Evolutionary conservation across 2,329 filamentous ascomycete genomes (phyloP), one percentile per base, ranked within the genome.

Genomic region (Coniochaeta sp.): DNA sequence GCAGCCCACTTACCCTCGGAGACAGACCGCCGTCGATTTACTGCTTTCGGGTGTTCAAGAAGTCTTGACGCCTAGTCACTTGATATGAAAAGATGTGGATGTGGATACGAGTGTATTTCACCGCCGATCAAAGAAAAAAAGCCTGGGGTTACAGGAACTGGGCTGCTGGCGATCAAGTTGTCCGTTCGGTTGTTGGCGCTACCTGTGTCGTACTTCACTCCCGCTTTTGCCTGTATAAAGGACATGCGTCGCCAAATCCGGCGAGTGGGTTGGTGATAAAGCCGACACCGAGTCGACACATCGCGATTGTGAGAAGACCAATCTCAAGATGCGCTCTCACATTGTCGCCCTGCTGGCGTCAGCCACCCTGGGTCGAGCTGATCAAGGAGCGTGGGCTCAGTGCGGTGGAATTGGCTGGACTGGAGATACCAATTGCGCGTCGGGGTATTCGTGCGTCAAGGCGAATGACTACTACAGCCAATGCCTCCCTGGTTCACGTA

Each of bases 391-490:
- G 3, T 46, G 49, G 49, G 33, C 22, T 5, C 49, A 51, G 49
- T 51, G 47, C 49, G 58, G 57, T 27, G 58, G 58, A 16, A 47
- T 54, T 24, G 53, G 33, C 30, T 57, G 51, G 48, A 55, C 48
- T 30, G 55, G 56, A 22, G 49, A 51, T 27, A 57, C 52, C 13
- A 55, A 33, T 20, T 60, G 58, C 46, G 46, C 55, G 12, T 51
- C 53, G 8, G 55, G 58, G 20, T 57, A 54, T 50, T 45, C 55
- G 0, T 58, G 54, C 40, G 42, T 12, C 28, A 45, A 51, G 12
- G n/a, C 52, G 18, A 56, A 57, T 42, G 51, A 51, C 33, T 60
- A 56, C 33, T 58, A 56, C 42, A 57, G 54, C 4, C 56, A 58
- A 33, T 51, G 49, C 24, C 16, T 51, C 12, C 49, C 49, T 10